phyloP scores from a whole-genome alignment of 106 monocot genomes.

The Phalaenopsis aphrodite region DNA sequence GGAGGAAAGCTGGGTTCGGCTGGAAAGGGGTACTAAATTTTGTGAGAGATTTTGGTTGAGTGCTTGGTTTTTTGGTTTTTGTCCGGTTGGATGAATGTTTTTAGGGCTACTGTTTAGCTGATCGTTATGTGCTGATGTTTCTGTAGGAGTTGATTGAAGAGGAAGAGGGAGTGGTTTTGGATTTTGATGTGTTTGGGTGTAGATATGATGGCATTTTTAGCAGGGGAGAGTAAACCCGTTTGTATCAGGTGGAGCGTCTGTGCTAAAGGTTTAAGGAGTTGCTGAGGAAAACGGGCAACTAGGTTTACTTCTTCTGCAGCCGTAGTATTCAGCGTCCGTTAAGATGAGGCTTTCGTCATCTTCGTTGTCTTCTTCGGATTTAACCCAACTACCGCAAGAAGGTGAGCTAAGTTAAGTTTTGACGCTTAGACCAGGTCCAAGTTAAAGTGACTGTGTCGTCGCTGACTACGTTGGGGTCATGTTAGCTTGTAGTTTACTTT shows the following conservation, averaged over 20 bases:
- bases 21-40: background rate
- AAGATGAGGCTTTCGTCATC: conserved; percentile 9
- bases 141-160: conserved; percentile 3
- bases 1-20: background rate
- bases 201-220: background rate
- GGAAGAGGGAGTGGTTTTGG: background rate
- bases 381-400: conserved; percentile 3
- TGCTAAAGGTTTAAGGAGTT: background rate
- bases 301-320: background rate
- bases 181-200: conserved; percentile 1
- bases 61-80: background rate
- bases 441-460: background rate
- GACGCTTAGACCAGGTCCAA: background rate
- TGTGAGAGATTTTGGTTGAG: background rate
- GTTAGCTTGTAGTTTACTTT: background rate
- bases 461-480: background rate
- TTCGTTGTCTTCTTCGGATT: conserved; percentile 7
- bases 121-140: background rate
- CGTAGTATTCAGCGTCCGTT: background rate
- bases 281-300: background rate
- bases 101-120: conserved; percentile 1
- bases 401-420: background rate
- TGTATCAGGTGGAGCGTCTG: background rate
- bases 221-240: background rate
- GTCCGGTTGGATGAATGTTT: background rate